Percentiles rank a stretch among this genome's conserved stretches.
Evolutionary conservation across 2,329 filamentous ascomycete species (phyloP).

Genomic region (Penicillium occitanis): DNA sequence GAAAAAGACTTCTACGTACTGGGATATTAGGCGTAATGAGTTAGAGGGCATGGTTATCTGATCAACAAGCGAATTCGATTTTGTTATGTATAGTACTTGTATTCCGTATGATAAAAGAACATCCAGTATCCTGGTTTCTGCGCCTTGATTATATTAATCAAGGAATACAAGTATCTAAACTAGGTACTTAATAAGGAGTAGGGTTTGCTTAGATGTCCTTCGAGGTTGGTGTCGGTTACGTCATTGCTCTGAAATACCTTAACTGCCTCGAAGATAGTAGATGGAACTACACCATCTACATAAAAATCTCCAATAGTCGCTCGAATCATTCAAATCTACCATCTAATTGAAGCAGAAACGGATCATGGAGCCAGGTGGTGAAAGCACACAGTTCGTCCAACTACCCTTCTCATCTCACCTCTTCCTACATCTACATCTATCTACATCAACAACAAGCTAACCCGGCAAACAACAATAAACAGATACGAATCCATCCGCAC

Average conservation of each 20-base stretch:
- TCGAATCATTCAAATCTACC: neutral
- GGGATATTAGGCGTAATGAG: neutral
- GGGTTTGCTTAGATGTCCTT: neutral
- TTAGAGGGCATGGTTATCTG: neutral
- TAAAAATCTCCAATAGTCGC: neutral
- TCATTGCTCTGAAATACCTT: constrained; percentile 13
- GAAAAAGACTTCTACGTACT: neutral
- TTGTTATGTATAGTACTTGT: constrained; percentile 6
- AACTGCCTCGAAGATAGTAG: neutral
- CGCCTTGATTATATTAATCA: neutral
- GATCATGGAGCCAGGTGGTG: constrained; percentile 19
- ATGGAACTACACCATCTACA: neutral
- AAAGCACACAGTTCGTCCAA: constrained; percentile 17
- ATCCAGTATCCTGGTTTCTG: neutral
- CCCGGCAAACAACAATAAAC: neutral
- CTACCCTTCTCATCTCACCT: neutral
- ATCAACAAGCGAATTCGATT: neutral
- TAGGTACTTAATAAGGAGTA: neutral
- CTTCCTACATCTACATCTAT: neutral
- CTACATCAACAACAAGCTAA: neutral
- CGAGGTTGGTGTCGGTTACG: constrained; percentile 8
- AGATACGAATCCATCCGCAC: constrained; percentile 60
- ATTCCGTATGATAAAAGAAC: neutral
- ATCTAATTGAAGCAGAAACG: neutral
- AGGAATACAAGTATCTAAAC: neutral